Percentiles rank a stretch among this genome's conserved stretches.
Conservation (phyloP, 257 asterid species). For the Ballota nigra region DNA sequence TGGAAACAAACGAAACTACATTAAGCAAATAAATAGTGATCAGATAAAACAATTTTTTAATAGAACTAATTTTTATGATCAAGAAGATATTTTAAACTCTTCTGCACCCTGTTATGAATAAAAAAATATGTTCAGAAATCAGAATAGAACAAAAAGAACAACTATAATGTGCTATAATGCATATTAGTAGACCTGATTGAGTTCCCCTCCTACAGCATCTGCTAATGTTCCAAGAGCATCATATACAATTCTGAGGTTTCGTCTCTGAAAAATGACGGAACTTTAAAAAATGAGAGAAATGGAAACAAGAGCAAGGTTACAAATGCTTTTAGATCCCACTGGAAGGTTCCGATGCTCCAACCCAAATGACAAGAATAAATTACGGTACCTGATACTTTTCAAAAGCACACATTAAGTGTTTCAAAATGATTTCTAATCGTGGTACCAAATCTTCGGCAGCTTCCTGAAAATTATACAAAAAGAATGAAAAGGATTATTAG, state of each 20-base stretch:
- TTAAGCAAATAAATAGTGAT: constrained; percentile 1
- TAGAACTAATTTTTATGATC: not conserved
- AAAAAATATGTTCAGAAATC: not conserved
- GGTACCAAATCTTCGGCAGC: constrained; percentile 81
- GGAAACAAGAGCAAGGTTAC: not conserved
- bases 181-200: constrained; percentile 62
- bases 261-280: constrained; percentile 53
- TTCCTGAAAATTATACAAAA: constrained; percentile 49
- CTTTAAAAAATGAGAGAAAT: not conserved
- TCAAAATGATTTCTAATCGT: constrained; percentile 64
- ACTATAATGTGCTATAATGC: not conserved
- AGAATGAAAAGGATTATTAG: constrained; percentile 6
- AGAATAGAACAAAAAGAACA: not conserved
- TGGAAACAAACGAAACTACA: not conserved
- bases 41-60: not conserved
- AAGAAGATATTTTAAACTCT: not conserved
- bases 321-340: not conserved
- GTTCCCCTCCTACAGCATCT: constrained; percentile 90
- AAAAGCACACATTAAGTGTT: constrained; percentile 82
- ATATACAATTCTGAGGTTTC: constrained; percentile 87
- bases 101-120: constrained; percentile 1
- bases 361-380: constrained; percentile 1
- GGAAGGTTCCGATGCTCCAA: constrained; percentile 15
- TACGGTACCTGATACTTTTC: constrained; percentile 82
- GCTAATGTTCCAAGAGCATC: constrained; percentile 97